Conservation (phyloP, 2,329 filamentous ascomycete species). For the Aspergillus phoenicis region DNA sequence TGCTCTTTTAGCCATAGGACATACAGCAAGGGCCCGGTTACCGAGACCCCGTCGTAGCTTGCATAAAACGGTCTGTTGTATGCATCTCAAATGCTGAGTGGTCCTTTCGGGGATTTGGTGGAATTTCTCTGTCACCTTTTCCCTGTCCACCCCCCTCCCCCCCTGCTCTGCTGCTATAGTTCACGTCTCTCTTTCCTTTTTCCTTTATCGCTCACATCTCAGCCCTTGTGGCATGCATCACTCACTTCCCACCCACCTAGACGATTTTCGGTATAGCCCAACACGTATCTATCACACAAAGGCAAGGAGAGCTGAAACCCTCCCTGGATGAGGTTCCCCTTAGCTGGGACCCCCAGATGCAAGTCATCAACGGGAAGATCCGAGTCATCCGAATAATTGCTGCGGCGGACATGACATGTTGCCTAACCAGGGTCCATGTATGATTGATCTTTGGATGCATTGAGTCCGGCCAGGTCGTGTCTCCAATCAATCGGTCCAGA, state of each 20-base stretch:
- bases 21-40: conserved; percentile 1
- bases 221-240: background rate
- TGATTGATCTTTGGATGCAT: conserved; percentile 26
- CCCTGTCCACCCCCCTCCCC: conserved; percentile 3
- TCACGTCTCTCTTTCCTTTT: background rate
- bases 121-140: background rate
- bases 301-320: conserved; percentile 10
- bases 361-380: conserved; percentile 31
- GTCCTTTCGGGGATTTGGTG: conserved; percentile 3
- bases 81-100: background rate
- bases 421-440: conserved; percentile 20
- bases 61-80: conserved; percentile 3
- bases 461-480: conserved; percentile 19
- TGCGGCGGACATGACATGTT: conserved; percentile 26
- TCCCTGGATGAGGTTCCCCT: conserved; percentile 9
- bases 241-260: background rate
- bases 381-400: conserved; percentile 22
- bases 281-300: conserved; percentile 18
- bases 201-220: conserved; percentile 3
- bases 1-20: background rate
- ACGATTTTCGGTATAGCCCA: conserved; percentile 8
- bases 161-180: conserved; percentile 4
- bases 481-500: conserved; percentile 27
- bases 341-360: conserved; percentile 20
- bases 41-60: conserved; percentile 1